Conservation (phyloP, 768 basidiomycete genomes). For the Tremella yokohamensis region DNA sequence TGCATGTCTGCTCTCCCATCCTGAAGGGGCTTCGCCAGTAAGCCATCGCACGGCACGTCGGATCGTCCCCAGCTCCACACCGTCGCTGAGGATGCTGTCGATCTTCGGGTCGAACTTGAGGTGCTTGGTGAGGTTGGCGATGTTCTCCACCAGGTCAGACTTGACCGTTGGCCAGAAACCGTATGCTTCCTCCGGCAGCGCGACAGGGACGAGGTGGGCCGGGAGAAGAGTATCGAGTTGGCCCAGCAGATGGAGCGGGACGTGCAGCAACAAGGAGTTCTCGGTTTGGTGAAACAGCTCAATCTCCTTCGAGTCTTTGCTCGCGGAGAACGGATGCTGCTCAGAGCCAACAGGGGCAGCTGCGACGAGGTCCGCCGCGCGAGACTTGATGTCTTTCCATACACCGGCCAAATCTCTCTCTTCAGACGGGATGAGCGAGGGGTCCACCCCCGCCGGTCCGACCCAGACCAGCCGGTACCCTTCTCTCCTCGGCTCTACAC, state of each 20-base stretch:
- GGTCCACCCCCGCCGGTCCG: conserved; percentile 51
- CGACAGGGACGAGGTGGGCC: conserved; percentile 66
- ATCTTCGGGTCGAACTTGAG: conserved; percentile 69
- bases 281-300: conserved; percentile 22
- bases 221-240: conserved; percentile 65
- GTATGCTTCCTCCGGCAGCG: conserved; percentile 58
- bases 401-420: not conserved
- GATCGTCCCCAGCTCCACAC: conserved; percentile 64
- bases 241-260: conserved; percentile 33
- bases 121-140: conserved; percentile 59
- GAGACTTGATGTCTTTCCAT: conserved; percentile 2
- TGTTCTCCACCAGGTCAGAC: conserved; percentile 57
- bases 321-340: not conserved
- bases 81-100: conserved; percentile 63
- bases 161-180: conserved; percentile 58
- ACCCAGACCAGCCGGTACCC: conserved; percentile 46
- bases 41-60: conserved; percentile 71
- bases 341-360: not conserved
- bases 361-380: not conserved
- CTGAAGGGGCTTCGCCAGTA: conserved; percentile 74
- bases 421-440: not conserved
- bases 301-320: conserved; percentile 1
- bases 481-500: not conserved
- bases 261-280: conserved; percentile 40
- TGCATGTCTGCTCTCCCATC: conserved; percentile 75